Evolutionary conservation across 2,329 filamentous ascomycete species (phyloP), one percentile per base, ranked within the genome.

Genomic region (Colletotrichum sp.): DNA sequence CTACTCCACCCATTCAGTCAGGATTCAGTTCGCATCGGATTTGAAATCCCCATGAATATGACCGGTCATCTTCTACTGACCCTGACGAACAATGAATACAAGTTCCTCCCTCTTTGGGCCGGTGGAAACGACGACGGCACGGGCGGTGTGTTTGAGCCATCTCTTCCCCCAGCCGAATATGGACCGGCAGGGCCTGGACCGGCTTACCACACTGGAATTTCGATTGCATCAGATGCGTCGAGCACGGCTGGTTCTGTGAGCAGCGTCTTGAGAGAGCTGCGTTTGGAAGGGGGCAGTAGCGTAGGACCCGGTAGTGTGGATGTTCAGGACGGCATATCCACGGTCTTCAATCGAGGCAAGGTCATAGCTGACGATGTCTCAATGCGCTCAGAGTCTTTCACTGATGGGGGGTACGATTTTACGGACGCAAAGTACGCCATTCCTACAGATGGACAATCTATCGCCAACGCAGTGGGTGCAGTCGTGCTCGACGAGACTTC

Each of bases 71-170:
- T 90, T 28, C 81, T 93, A 0, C 85, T 92, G 1, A 87, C 86
- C 7, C 85, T 94, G 3, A 83, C 84, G 1, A 87, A 90, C 5
- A 84, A 89, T 3, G 93, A 95, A 83, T 88, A 90, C 78, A 90
- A 90, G 72, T 94, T 89, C 77, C 85, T 94, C 4, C 92, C 93
- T 0, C 84, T 94, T 6, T 94, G 92, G 92, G 92, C 92, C 1
- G 92, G 90, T 6, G 93, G 86, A 2, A 82, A 84, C 59, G 85
- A 91, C 74, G 89, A 91, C 77, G 87, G 86, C 18, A 89, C 87
- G 6, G 88, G 89, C 26, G 88, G 87, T 7, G 88, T 90, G 2
- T 89, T 88, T 71, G 85, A 88, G 77, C 73, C 81, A 1, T 77
- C 78, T 4, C 82, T 89, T 14, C 88, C 88, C 0, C 83, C 83